Evolutionary conservation across 2,329 filamentous ascomycete genomes (phyloP).

Genomic region (Fusarium heterosporum): DNA sequence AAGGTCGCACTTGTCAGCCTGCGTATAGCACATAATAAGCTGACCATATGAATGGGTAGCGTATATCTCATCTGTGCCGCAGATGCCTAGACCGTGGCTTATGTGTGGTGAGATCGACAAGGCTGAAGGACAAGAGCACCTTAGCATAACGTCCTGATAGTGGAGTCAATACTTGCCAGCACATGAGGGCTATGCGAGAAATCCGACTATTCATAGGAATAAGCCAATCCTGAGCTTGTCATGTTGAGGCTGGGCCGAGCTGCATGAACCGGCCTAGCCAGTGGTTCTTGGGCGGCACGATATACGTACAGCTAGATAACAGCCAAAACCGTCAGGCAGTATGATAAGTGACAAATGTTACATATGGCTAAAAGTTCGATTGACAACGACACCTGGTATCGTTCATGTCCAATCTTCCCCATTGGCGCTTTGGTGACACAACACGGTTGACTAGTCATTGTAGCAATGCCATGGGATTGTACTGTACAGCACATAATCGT

Average conservation of each 20-base stretch:
- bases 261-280: slow-evolving; percentile 17
- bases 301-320: slow-evolving; percentile 1
- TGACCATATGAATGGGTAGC: slow-evolving; percentile 31
- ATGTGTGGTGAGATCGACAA: slow-evolving; percentile 32
- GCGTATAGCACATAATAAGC: slow-evolving; percentile 36
- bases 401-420: neutral
- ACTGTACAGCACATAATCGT: slow-evolving; percentile 13
- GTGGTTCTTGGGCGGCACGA: slow-evolving; percentile 3
- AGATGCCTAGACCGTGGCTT: slow-evolving; percentile 36
- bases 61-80: slow-evolving; percentile 24
- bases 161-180: slow-evolving; percentile 26
- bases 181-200: slow-evolving; percentile 11
- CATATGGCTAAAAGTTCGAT: slow-evolving; percentile 26
- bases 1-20: slow-evolving; percentile 41
- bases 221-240: slow-evolving; percentile 32
- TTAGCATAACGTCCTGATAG: slow-evolving; percentile 15
- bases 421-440: slow-evolving; percentile 21
- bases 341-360: slow-evolving; percentile 25
- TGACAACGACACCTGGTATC: slow-evolving; percentile 6
- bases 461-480: neutral
- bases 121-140: slow-evolving; percentile 32
- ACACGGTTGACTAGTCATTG: slow-evolving; percentile 30
- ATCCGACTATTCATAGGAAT: slow-evolving; percentile 8
- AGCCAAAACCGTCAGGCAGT: slow-evolving; percentile 16
- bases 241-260: slow-evolving; percentile 1